These are phyloP conservation scores for Cladosporium sp. DNA, from an alignment of 2,329 filamentous ascomycete species.

Conservation along the genomic window DNA sequence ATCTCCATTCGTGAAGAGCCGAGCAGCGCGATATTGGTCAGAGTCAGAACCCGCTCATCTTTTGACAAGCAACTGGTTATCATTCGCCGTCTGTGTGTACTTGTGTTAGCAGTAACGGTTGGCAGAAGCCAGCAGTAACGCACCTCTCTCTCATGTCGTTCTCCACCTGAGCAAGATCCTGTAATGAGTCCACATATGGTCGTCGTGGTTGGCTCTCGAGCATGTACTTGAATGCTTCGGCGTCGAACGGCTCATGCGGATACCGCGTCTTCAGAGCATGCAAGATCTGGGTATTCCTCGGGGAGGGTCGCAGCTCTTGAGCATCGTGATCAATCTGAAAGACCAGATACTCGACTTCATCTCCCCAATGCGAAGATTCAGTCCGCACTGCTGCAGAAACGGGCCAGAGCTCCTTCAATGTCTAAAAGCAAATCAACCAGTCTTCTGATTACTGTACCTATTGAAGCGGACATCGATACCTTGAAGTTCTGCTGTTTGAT, in stretches of 20 bases:
- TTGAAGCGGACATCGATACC: not conserved
- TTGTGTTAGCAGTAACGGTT: not conserved
- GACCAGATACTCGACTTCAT: not conserved
- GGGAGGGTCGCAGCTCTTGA: not conserved
- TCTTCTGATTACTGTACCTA: no score
- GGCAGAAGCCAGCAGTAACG: not conserved
- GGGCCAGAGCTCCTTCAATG: not conserved
- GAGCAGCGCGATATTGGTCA: not conserved
- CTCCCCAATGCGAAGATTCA: not conserved
- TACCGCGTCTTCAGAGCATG: not conserved
- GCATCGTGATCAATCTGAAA: not conserved
- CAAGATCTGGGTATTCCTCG: not conserved
- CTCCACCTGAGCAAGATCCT: not conserved
- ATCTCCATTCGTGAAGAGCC: not conserved
- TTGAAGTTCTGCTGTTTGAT: not conserved
- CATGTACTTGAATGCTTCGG: slow-evolving; percentile 7
- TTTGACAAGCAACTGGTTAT: not conserved
- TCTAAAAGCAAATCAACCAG: not conserved
- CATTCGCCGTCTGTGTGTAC: not conserved
- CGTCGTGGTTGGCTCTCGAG: slow-evolving; percentile 2
- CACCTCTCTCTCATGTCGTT: not conserved
- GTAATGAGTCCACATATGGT: not conserved
- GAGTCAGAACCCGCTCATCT: not conserved
- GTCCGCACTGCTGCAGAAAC: not conserved
- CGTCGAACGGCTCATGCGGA: not conserved